A percentile compares a stretch with the other conserved stretches of the same genome.
phyloP scores from a whole-genome alignment of 163 green algal species.

The Prototheca stagnorum region DNA sequence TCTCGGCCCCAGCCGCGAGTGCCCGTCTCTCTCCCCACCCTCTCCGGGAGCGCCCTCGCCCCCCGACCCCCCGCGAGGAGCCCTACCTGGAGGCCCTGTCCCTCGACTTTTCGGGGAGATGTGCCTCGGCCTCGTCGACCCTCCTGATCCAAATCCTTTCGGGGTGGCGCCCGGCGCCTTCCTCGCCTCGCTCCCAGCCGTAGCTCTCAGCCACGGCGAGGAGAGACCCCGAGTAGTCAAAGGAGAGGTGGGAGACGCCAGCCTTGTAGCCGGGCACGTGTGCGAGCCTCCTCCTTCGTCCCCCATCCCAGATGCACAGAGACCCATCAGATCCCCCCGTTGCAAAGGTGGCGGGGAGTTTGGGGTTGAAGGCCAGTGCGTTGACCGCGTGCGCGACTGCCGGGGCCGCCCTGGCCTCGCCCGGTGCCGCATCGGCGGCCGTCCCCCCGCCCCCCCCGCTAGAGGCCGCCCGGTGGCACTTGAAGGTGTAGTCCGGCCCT shows the following conservation, averaged over 20 bases:
- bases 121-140: not conserved
- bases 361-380: conserved; percentile 66
- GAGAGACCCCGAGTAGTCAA: conserved; percentile 43
- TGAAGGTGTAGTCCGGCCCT: conserved; percentile 66
- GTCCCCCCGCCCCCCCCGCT: conserved; percentile 50
- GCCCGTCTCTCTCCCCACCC: conserved; percentile 15
- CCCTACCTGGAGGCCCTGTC: not conserved
- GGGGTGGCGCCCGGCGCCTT: conserved; percentile 5
- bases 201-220: conserved; percentile 76
- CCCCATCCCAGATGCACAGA: conserved; percentile 77
- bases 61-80: not conserved
- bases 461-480: conserved; percentile 58
- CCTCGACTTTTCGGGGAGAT: no score
- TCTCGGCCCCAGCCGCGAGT: conserved; percentile 39
- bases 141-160: not conserved
- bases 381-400: conserved; percentile 89
- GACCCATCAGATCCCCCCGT: conserved; percentile 74
- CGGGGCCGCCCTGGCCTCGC: no score
- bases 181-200: conserved; percentile 57
- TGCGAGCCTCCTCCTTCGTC: conserved; percentile 74
- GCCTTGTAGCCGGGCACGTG: conserved; percentile 49
- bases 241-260: conserved; percentile 59
- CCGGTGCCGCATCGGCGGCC: no score
- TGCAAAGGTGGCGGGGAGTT: conserved; percentile 56
- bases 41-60: not conserved